Base-by-base conservation (phyloP, 148 eudicot genomes). In the Nyssa sinensis region DNA sequence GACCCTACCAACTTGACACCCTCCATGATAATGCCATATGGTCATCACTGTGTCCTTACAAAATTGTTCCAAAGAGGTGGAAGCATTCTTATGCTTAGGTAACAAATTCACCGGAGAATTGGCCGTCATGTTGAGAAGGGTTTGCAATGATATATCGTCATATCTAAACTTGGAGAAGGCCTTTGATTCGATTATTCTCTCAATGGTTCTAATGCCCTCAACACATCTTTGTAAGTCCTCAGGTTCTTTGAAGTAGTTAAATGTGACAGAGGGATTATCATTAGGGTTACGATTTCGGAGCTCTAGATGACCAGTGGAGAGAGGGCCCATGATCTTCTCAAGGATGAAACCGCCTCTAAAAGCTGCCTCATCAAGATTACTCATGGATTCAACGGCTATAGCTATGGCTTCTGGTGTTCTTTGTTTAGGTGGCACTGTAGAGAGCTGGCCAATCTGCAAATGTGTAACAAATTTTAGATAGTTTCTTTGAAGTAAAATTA, bases 21-120 rank as follows among this genome's bases (percentile, higher is more conserved):
- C 97, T 27, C 94, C 94, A 71, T 92, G 97, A 62, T 89, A 92
- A 74, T 92, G 97, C 90, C 90, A 92, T 7, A 92, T 89, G 29
- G 92, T 92, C 94, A 86, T 85, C 68, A 92, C 94, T 0, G 84
- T 92, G 62, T 92, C 97, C 72, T 77, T 89, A 62, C 97, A 92
- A 53, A 78, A 92, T 58, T 90, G 90, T 65, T 92, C 91, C 17
- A 83, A 30, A 4, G 91, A 88, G 1, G 58, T 61, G 0, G 93
- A 87, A 3, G 77, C 81, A 24, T 87, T 84, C 4, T 73, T 60
- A 31, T 84, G 95, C 63, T 79, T 88, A 0, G 93, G 96, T 64
- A 93, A 34, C 62, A 89, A 49, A 69, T 93, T 93, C 0, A 93
- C 82, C 0, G 96, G 92, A 6, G 78, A 67, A 35, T 66, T 71